These are phyloP conservation scores for Alternaria burnsii DNA, from an alignment of 2,329 filamentous ascomycete genomes.

Conservation along the genomic window DNA sequence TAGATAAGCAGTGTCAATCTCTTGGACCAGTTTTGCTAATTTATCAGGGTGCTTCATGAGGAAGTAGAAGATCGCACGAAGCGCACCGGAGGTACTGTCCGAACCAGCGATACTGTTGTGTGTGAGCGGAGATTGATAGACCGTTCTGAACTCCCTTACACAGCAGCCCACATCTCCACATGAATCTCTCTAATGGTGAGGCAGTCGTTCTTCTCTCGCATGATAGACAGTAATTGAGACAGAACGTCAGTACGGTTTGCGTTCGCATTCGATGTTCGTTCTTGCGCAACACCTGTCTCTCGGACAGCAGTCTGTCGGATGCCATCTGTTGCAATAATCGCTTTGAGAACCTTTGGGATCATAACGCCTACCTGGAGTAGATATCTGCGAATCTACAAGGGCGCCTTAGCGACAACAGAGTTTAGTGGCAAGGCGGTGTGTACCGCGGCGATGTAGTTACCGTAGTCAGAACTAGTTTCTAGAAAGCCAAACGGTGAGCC, in stretches of 20 bases:
- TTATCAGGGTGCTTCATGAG: constrained; percentile 41
- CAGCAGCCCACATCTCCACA: too few species aligned
- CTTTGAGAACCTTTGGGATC: background rate
- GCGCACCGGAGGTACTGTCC: constrained; percentile 47
- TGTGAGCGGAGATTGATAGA: background rate
- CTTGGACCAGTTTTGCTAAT: background rate
- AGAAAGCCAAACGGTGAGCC: constrained; percentile 28
- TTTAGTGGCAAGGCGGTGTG: constrained; percentile 26
- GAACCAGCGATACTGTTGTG: constrained; percentile 46
- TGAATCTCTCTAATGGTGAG: too few species aligned
- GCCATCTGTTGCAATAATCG: background rate
- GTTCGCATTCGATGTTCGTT: too few species aligned
- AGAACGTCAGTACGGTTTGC: too few species aligned
- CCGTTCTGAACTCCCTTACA: background rate
- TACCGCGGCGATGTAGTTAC: constrained; percentile 33
- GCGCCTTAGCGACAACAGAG: background rate
- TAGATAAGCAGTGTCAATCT: too few species aligned
- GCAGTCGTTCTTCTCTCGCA: too few species aligned
- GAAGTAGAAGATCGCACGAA: constrained; percentile 50
- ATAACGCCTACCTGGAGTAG: background rate
- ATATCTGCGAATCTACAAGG: background rate
- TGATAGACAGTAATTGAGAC: too few species aligned
- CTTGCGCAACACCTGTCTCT: too few species aligned
- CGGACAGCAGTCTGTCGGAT: too few species aligned
- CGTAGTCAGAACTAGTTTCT: constrained; percentile 23